Base-by-base conservation (phyloP, 805 yeast genomes). In the Hanseniaspora lindneri region DNA sequence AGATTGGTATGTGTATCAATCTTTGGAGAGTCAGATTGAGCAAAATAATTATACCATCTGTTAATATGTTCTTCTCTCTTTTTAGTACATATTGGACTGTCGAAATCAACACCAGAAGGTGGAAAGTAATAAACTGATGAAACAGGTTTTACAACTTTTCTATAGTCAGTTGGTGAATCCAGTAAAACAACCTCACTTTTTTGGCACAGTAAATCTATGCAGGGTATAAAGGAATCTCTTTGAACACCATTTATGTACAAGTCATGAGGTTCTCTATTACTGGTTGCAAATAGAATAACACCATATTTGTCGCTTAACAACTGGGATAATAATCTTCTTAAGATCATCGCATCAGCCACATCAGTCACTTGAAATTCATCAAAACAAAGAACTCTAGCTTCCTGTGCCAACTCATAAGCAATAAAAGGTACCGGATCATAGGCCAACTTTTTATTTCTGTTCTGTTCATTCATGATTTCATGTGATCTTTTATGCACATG, bases 281-380 rank as follows among this genome's bases (percentile, higher is more conserved):
- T 86, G 1, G 98, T 92, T 24, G 95, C 88, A 68, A 92, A 88
- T 9, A 92, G 66, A 1, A 88, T 79, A 20, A 88, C 79, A 0
- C 97, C 97, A 58, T 82, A 81, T 46, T 80, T 75, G 0, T 79
- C 76, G 40, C 81, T 74, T 50, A 88, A 65, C n/a, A 84, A 70
- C 33, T 77, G 64, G 57, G 77, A 75, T 35, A 85, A 59, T 34
- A 88, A 67, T 44, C 96, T 71, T 54, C 98, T 75, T 37, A 92
- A 70, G 29, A 92, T 71, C 97, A 92, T 92, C 2, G 98, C 98
- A 64, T 92, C 98, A 0, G 97, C 98, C 27, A 92, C 96, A 63
- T 92, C 98, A 0, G 95, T 86, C 37, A 92, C 98, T 65, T 92
- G 97, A 60, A 92, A 89, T 66, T 92, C 98, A 66, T 92, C 98